Evolutionary conservation across 257 asterid genomes (phyloP).

Genomic region (Fraxinus anomala): DNA sequence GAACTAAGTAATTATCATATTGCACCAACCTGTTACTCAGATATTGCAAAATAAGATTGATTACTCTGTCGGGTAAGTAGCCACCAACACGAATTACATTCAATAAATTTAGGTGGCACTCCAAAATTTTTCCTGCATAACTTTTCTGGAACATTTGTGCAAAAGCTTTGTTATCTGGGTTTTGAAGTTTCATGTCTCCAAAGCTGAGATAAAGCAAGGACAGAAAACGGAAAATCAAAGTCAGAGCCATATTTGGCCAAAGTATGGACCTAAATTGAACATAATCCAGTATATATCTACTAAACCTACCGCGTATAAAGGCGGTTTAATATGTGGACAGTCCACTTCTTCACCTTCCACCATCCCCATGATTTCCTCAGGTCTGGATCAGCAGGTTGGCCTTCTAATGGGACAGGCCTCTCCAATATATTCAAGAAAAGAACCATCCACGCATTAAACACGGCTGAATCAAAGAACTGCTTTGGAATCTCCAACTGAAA

Average conservation of each 20-base stretch:
- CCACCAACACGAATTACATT: conserved; percentile 85
- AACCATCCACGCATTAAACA: conserved; percentile 92
- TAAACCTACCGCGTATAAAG: conserved; percentile 76
- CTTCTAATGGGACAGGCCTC: conserved; percentile 92
- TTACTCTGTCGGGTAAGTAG: conserved; percentile 92
- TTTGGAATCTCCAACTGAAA: conserved; percentile 93
- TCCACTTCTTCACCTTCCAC: conserved; percentile 99
- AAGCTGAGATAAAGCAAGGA: conserved; percentile 50
- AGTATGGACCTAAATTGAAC: not conserved
- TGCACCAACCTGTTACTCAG: conserved; percentile 74
- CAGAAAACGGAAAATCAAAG: conserved; percentile 3
- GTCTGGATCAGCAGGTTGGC: conserved; percentile 90
- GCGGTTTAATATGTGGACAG: conserved; percentile 82
- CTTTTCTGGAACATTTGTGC: conserved; percentile 96
- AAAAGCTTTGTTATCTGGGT: conserved; percentile 87
- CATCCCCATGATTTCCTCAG: conserved; percentile 96
- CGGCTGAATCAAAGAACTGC: conserved; percentile 81
- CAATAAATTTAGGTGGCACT: conserved; percentile 84
- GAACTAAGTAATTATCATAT: conserved; percentile 5
- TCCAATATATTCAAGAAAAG: conserved; percentile 84
- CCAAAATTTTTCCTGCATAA: conserved; percentile 90
- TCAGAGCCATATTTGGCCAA: conserved; percentile 35
- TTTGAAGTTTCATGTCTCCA: conserved; percentile 90
- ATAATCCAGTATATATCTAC: conserved; percentile 18
- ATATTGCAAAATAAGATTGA: conserved; percentile 91